Evolutionary conservation across 2,329 filamentous ascomycete species (phyloP), one percentile per base, ranked within the genome.

Genomic region (Alternaria incomplexa): DNA sequence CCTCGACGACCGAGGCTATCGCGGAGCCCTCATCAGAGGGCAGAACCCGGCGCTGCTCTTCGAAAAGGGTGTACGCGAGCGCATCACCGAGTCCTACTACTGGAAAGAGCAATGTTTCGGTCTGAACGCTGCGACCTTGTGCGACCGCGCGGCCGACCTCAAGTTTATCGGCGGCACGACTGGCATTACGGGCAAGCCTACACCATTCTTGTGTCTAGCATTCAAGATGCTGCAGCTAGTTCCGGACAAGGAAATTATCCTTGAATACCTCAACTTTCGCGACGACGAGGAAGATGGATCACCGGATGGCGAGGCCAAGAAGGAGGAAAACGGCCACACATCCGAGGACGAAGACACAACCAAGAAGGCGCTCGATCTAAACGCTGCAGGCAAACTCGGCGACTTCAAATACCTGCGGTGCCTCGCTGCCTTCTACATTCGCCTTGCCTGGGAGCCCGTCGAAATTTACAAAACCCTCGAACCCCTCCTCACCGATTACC

Each of bases 21-120:
- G 84, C 12, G 92, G 90, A 48, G 82, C 89, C 36, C 87, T 96
- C 22, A 90, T 96, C 66, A 93, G 95, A 78, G 93, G 93, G 64
- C 91, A 96, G 75, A 97, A 97, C 82, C 95, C 95, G 1, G 92
- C 93, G n/a, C 94, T 92, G 5, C 92, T 98, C 63, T 92, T 98
- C 86, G 95, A 98, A 81, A 97, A 97, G 80, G 91, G 93, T 44
- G 93, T 97, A 69, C 92, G 92, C 77, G 96, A 99, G 82, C 93
- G 96, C 77, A 97, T 99, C 80, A 89, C 94, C 71, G 93, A 97
- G 77, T 93, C 90, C 56, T 96, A 97, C 83, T 99, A 97, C 84
- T 99, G 93, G 91, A 97, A 97, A 81, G 96, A 98, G 82, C 94
- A 97, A 83, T 97, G 96, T 80, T 99, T 98, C 81, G 96, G 92